Conservation (phyloP, 306 rosid genomes). For the Fragaria nilgerrensis region DNA sequence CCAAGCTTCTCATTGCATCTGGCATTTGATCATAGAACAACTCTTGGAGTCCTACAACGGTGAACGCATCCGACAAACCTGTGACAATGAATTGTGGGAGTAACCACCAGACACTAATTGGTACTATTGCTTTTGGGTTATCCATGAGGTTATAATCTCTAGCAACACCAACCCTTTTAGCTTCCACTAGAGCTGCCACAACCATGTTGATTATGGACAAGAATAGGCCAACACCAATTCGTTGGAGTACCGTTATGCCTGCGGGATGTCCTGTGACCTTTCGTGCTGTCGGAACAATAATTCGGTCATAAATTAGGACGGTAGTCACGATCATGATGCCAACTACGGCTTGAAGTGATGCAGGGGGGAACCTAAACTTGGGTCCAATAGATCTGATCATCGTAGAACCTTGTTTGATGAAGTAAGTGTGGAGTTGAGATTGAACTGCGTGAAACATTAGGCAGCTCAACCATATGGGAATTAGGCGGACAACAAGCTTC, state of each 20-base stretch:
- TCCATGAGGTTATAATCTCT: conserved; percentile 39
- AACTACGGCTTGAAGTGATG: conserved; percentile 51
- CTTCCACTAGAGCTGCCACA: conserved; percentile 53
- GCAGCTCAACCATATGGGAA: conserved; percentile 74
- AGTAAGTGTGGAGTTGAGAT: conserved; percentile 55
- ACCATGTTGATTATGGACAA: conserved; percentile 58
- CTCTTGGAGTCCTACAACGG: conserved; percentile 62
- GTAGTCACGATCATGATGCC: too few relatives aligned
- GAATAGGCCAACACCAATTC: conserved; percentile 63
- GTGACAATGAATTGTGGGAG: conserved; percentile 66
- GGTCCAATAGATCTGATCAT: conserved; percentile 53
- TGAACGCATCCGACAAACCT: conserved; percentile 48
- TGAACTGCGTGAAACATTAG: conserved; percentile 59
- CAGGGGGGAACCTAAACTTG: conserved; percentile 53
- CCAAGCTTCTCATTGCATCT: conserved; percentile 52
- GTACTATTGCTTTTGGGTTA: conserved; percentile 40
- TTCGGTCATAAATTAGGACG: too few relatives aligned
- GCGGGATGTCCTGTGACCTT: conserved; percentile 42
- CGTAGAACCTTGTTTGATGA: conserved; percentile 65
- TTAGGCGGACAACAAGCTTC: conserved; percentile 55
- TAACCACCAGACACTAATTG: conserved; percentile 74
- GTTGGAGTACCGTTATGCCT: conserved; percentile 65
- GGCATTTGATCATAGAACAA: conserved; percentile 77
- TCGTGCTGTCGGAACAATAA: not conserved
- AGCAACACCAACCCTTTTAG: conserved; percentile 52